phyloP scores from a whole-genome alignment of 1,139 yeast species.

The Magnusiomyces tetraspermus region DNA sequence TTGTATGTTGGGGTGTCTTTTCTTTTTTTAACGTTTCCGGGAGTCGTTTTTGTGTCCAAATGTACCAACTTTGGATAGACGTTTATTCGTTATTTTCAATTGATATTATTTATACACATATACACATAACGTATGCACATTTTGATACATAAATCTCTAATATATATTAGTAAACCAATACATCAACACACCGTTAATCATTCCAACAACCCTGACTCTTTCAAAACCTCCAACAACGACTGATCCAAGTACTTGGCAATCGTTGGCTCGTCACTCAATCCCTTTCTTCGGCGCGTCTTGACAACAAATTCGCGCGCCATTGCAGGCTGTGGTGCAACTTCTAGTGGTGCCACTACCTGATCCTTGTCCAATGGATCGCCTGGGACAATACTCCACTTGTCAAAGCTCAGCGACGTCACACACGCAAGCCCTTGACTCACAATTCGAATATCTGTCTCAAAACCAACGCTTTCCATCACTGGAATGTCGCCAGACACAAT shows the following conservation, averaged over 20 bases:
- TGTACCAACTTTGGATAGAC: too few species aligned
- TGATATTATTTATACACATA: too few species aligned
- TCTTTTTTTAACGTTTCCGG: too few species aligned
- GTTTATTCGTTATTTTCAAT: too few species aligned
- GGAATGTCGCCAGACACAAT: constrained; percentile 62
- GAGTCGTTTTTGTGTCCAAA: too few species aligned
- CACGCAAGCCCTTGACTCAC: constrained; percentile 72
- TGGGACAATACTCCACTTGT: constrained; percentile 71
- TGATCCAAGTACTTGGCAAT: constrained; percentile 60
- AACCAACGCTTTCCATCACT: constrained; percentile 81
- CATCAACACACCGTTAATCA: too few species aligned
- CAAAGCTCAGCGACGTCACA: constrained; percentile 52
- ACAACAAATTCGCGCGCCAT: constrained; percentile 81
- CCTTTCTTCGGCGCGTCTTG: constrained; percentile 84
- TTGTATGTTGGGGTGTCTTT: too few species aligned
- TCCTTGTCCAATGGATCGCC: constrained; percentile 81
- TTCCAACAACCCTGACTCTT: constrained; percentile 38
- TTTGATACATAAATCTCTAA: too few species aligned
- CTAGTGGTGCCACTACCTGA: constrained; percentile 54
- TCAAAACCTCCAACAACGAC: constrained; percentile 46
- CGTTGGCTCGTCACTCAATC: constrained; percentile 61
- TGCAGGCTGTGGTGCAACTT: constrained; percentile 60
- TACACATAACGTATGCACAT: too few species aligned
- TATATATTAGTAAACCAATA: too few species aligned
- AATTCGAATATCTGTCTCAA: constrained; percentile 75